Conservation (phyloP, 331 rosid genomes). For the Cydonia oblonga region DNA sequence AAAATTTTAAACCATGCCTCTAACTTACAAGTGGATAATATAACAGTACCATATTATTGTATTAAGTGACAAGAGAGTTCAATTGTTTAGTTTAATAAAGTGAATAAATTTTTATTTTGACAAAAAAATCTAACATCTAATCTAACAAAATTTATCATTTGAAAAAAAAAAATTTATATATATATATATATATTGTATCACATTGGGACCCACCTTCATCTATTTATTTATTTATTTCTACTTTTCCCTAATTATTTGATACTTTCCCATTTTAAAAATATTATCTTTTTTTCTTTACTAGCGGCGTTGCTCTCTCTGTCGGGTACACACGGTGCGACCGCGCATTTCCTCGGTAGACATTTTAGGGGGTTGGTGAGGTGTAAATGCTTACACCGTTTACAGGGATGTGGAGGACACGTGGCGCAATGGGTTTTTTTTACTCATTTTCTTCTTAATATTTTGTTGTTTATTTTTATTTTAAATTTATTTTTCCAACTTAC, state of each 20-base stretch:
- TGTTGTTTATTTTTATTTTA: neutral
- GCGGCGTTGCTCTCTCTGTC: slow-evolving; percentile 2
- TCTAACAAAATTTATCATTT: too few species aligned
- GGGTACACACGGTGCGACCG: neutral
- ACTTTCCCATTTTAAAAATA: too few species aligned
- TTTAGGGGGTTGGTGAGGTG: neutral
- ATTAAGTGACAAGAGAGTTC: too few species aligned
- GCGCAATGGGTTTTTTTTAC: neutral
- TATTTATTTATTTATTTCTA: too few species aligned
- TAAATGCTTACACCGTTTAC: neutral
- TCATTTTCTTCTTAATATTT: neutral
- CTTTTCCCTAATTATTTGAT: neutral
- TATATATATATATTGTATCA: too few species aligned
- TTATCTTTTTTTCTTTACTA: neutral
- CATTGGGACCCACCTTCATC: neutral
- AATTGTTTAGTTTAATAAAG: too few species aligned
- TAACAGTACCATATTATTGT: too few species aligned
- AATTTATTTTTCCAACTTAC: neutral
- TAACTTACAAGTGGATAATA: too few species aligned
- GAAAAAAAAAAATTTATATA: too few species aligned
- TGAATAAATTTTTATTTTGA: too few species aligned
- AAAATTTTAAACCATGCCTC: too few species aligned
- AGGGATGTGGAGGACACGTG: neutral
- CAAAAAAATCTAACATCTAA: too few species aligned
- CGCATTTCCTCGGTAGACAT: neutral